Base-by-base conservation (phyloP, 768 basidiomycete species). In the Galerina marginata region DNA sequence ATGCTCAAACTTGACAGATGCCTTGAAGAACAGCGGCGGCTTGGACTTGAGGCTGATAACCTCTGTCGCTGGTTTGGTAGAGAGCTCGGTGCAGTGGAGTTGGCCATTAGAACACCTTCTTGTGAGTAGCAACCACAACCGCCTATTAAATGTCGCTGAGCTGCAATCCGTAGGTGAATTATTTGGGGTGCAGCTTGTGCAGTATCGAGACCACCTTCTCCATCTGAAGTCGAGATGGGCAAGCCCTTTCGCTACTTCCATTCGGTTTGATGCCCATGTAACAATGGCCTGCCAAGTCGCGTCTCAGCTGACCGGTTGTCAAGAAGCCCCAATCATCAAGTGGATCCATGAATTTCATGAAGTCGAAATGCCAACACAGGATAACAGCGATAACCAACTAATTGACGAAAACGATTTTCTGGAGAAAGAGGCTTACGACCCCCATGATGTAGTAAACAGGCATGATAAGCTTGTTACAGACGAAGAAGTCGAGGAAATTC, bases 21-120 rank as follows among this genome's bases (percentile, higher is more conserved):
- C 52, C 11, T 23, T 2, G 77, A 79, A 58, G 76, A 79, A 59
- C 54, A 58, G 4, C 38, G 20, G 1, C 63, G 72, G 2, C 65
- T 79, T 0, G 65, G 63, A 0, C 6, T 36, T 0, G 75, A 79
- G 55, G 69, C 73, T 0, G 70, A 78, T 45, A 77, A 80, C 25
- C 61, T 81, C 0, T 75, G 72, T 33, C 42, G 57, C 0, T 81
- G 77, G 77, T 78, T 71, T 56, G 64, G 70, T 0, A 46, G 58
- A 4, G 75, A 79, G 53, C 53, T 79, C 0, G 48, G 53, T 0
- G 67, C 70, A 0, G 51, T 76, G 0, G 71, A 69, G 39, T 26
- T 67, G 14, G 69, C 70, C 1, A 33, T 75, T 0, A 20, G 52
- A 15, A 26, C 52, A 7, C 65, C 67, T 25, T 11, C 36, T 3